Evolutionary conservation across 2,329 filamentous ascomycete genomes (phyloP).

Genomic region (Alternaria burnsii): DNA sequence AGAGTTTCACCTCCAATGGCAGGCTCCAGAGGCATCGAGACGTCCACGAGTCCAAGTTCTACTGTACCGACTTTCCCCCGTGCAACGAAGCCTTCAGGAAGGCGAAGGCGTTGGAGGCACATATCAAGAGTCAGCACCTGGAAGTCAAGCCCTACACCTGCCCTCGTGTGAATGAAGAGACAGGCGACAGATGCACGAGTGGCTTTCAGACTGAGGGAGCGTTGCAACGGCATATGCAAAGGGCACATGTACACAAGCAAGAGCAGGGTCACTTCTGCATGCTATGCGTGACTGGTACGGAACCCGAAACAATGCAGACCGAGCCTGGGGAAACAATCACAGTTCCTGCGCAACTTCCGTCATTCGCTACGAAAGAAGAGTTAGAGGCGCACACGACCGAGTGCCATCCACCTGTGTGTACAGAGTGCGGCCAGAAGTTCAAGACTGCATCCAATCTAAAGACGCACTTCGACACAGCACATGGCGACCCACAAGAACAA

Average conservation of each 20-base stretch:
- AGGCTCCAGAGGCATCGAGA: slow-evolving; percentile 78
- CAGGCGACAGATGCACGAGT: slow-evolving; percentile 66
- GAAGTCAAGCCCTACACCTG: slow-evolving; percentile 77
- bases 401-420: slow-evolving; percentile 76
- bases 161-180: slow-evolving; percentile 62
- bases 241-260: slow-evolving; percentile 70
- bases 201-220: slow-evolving; percentile 78
- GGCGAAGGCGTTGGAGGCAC: slow-evolving; percentile 82
- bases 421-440: slow-evolving; percentile 75
- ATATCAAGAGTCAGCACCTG: slow-evolving; percentile 80
- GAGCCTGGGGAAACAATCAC: not conserved
- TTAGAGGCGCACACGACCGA: slow-evolving; percentile 77
- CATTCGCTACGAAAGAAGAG: slow-evolving; percentile 75
- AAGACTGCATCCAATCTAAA: slow-evolving; percentile 63
- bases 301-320: slow-evolving; percentile 41
- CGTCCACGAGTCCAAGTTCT: slow-evolving; percentile 80
- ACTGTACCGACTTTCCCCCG: slow-evolving; percentile 73
- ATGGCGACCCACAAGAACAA: slow-evolving; percentile 54
- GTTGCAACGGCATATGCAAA: slow-evolving; percentile 74
- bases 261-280: slow-evolving; percentile 74
- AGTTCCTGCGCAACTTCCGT: slow-evolving; percentile 19
- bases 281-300: slow-evolving; percentile 65
- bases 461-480: slow-evolving; percentile 77
- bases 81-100: slow-evolving; percentile 87
- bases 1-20: slow-evolving; percentile 82